phyloP scores from a whole-genome alignment of 495 filamentous ascomycete genomes.

The Neurospora terricola region DNA sequence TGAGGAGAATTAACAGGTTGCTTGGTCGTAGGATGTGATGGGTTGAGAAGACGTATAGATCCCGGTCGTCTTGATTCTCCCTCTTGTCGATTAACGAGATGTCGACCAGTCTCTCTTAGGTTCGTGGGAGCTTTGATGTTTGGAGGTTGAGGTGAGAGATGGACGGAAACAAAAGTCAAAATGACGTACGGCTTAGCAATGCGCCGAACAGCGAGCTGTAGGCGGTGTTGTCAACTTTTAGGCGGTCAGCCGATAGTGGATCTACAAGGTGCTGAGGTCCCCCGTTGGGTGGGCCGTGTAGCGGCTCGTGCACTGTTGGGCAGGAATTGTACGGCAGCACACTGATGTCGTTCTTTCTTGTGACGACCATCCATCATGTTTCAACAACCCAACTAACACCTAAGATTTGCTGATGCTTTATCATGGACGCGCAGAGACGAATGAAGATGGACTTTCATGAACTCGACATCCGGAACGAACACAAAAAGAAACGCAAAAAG shows the following conservation, averaged over 20 bases:
- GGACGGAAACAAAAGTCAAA: neutral
- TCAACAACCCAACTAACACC: too few species aligned
- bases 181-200: neutral
- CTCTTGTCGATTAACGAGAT: neutral
- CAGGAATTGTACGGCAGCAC: too few species aligned
- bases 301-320: neutral
- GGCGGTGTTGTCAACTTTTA: neutral
- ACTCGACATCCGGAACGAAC: neutral
- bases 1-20: too few species aligned
- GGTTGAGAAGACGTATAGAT: too few species aligned
- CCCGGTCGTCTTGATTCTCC: neutral
- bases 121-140: neutral
- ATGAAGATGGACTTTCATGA: too few species aligned
- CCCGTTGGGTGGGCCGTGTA: neutral
- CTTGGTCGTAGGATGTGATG: too few species aligned
- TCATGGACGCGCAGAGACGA: too few species aligned
- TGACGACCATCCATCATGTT: too few species aligned
- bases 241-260: neutral
- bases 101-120: too few species aligned
- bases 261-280: neutral
- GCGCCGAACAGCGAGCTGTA: neutral
- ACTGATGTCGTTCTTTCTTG: too few species aligned
- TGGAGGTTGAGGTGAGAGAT: neutral
- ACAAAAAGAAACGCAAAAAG: neutral
- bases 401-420: too few species aligned